phyloP scores from a whole-genome alignment of 345 rosid species.

The Corymbia maculata region DNA sequence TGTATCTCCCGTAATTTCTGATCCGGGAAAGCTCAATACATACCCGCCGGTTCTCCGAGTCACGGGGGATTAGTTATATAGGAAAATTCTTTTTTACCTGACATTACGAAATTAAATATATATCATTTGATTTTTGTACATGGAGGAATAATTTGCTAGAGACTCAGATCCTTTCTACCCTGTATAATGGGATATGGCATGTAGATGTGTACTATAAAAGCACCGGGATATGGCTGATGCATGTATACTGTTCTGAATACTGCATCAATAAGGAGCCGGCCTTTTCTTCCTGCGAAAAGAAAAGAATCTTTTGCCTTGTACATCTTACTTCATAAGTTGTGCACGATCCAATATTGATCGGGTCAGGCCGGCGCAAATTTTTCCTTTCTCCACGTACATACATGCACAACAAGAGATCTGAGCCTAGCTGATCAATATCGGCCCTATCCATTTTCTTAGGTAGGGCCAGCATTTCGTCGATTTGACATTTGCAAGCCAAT shows the following conservation, averaged over 20 bases:
- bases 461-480: accelerated
- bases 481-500: background rate
- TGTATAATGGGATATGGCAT: background rate
- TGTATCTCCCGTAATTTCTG: conserved; percentile 11
- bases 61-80: background rate
- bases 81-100: background rate
- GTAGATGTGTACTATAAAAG: background rate
- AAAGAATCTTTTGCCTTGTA: background rate
- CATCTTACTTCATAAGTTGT: background rate
- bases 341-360: background rate
- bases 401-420: too few species aligned
- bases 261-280: background rate
- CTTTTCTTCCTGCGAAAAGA: background rate
- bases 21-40: background rate
- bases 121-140: background rate
- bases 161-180: background rate
- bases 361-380: too few species aligned
- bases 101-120: background rate
- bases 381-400: too few species aligned
- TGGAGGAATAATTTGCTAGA: background rate
- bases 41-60: background rate
- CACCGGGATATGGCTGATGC: background rate
- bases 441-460: too few species aligned
- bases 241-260: background rate
- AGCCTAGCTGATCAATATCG: too few species aligned